Base-by-base conservation (phyloP, 768 basidiomycete species). In the Russula foetens region DNA sequence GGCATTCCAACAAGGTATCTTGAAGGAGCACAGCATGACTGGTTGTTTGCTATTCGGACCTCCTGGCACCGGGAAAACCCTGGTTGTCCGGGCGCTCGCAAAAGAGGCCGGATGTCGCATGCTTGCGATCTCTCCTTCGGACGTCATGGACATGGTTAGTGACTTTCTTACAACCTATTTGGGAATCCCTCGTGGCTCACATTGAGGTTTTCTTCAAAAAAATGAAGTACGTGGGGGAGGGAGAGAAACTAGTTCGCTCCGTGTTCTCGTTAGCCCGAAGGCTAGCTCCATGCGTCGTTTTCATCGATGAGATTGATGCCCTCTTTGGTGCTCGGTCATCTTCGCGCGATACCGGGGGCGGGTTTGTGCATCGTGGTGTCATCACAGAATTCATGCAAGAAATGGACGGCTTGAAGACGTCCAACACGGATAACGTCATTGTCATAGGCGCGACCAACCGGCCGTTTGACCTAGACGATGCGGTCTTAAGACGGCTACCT, bases 311-410 rank as follows among this genome's bases (percentile, higher is more conserved):
- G 72, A 89, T 96, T 54, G 94, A 98, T 67, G 89, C 94, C 2
- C 80, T 98, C 5, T 92, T 97, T 67, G 90, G 91, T 43, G 90
- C 92, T 45, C 85, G 94, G 23, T 79, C 84, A 68, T 86, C 90
- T 17, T 80, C 81, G 3, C 80, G 87, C 12, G 88, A 90, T 54
- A 85, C 84, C 43, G 90, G 88, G 9, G 85, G 92, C 56, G 84
- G 84, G 14, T 80, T 88, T 67, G 91, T 92, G 6, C 92, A 96
- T 67, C 79, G 92, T 43, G 88, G 91, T 47, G 84, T 95, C 53
- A 88, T 91, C 69, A 93, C 91, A 11, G 90, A 94, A 71, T 92
- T 92, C 71, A 92, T 94, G 90, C 90, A 91, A 69, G 92, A 96
- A 71, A 96, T 98, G 93, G 94, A 98, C 67, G 94, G 94, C 3